A percentile compares a stretch with the other conserved stretches of the same genome.
These are phyloP conservation scores for Fomitopsis serialis DNA, from an alignment of 768 basidiomycete genomes.

Conservation along the genomic window DNA sequence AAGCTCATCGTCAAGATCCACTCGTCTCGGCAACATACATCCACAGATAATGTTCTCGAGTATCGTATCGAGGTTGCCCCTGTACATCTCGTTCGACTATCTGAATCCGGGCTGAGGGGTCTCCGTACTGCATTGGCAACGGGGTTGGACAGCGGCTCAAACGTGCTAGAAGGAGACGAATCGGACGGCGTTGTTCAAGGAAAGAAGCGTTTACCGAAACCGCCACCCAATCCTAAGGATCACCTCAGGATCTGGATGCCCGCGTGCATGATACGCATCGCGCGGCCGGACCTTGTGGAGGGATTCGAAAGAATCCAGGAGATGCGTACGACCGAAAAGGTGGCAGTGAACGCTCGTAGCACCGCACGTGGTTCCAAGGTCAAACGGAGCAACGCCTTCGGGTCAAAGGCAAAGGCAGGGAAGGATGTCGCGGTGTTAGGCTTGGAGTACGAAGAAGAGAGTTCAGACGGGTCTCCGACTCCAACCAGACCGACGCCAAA, in stretches of 20 bases:
- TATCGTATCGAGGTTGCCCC: constrained; percentile 79
- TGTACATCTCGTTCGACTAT: constrained; percentile 54
- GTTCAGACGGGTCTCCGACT: not conserved
- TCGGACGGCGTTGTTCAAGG: constrained; percentile 45
- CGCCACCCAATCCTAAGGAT: constrained; percentile 46
- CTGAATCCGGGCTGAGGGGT: constrained; percentile 63
- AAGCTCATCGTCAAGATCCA: constrained; percentile 62
- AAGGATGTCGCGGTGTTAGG: not conserved
- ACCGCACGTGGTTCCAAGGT: not conserved
- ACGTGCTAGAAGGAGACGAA: constrained; percentile 44
- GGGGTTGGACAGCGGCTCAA: constrained; percentile 21
- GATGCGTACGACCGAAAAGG: constrained; percentile 47
- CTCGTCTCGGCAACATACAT: constrained; percentile 57
- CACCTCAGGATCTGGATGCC: constrained; percentile 78
- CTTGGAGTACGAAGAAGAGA: constrained; percentile 1
- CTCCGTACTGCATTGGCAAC: constrained; percentile 34
- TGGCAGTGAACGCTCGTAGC: constrained; percentile 31
- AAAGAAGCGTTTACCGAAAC: constrained; percentile 31
- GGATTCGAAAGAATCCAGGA: constrained; percentile 49
- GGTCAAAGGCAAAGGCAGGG: not conserved
- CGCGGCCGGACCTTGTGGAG: constrained; percentile 58
- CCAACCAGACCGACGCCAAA: constrained; percentile 4
- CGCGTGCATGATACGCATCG: constrained; percentile 66
- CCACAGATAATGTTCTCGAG: constrained; percentile 67
- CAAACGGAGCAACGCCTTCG: not conserved